Percentiles rank a stretch among this genome's conserved stretches.
These are phyloP conservation scores for Monsonia emarginata DNA, from an alignment of 441 rosid species.

Conservation along the genomic window DNA sequence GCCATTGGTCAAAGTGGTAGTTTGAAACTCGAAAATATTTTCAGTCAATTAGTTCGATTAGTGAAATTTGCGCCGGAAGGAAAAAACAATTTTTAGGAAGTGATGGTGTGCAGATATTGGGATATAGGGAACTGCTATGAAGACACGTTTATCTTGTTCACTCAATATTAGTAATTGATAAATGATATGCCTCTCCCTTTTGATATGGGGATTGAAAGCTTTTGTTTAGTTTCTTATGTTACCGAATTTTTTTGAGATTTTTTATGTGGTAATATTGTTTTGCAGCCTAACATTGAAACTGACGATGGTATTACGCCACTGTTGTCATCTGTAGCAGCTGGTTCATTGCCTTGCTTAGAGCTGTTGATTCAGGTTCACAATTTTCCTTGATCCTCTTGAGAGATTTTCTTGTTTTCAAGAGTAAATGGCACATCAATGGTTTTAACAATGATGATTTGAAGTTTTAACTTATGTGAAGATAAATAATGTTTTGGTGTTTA, in stretches of 20 bases:
- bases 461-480: not conserved
- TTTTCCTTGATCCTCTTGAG: constrained; percentile 17
- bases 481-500: not conserved
- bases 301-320: constrained; percentile 76
- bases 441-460: not conserved
- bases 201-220: not conserved
- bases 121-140: no score
- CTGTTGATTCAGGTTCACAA: constrained; percentile 55
- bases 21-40: no score
- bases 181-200: not conserved
- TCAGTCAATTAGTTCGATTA: no score
- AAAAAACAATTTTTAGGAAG: no score
- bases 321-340: constrained; percentile 81
- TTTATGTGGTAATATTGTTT: constrained; percentile 4
- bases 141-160: no score
- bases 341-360: constrained; percentile 64
- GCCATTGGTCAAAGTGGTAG: no score
- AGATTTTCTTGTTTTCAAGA: not conserved
- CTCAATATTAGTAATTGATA: not conserved
- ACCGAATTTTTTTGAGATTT: not conserved
- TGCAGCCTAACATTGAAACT: constrained; percentile 81
- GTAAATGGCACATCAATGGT: not conserved
- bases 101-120: no score
- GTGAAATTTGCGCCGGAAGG: no score
- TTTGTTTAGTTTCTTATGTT: not conserved